Conservation (phyloP, 2,329 filamentous ascomycete species). For the Myriosclerotinia duriaeana region DNA sequence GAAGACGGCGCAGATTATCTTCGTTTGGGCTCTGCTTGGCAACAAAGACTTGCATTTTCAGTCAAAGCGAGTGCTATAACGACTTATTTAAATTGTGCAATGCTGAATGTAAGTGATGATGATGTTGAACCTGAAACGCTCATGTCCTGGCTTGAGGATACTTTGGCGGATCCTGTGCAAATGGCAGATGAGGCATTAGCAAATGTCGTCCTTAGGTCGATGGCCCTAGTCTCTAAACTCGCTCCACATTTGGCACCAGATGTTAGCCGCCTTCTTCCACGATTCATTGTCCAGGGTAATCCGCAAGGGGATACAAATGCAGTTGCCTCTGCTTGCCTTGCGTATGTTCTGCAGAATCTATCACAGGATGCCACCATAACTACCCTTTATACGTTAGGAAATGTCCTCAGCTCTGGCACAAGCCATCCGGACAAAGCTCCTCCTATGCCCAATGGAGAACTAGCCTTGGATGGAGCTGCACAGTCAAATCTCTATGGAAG, state of each 20-base stretch:
- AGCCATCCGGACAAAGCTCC: slow-evolving; percentile 47
- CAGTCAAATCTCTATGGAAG: slow-evolving; percentile 53
- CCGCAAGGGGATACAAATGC: slow-evolving; percentile 67
- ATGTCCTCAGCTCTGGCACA: slow-evolving; percentile 77
- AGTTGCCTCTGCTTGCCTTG: slow-evolving; percentile 81
- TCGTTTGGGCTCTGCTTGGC: slow-evolving; percentile 78
- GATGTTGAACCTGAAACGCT: slow-evolving; percentile 76
- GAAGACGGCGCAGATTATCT: slow-evolving; percentile 91
- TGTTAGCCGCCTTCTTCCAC: slow-evolving; percentile 75
- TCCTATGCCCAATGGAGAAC: slow-evolving; percentile 49
- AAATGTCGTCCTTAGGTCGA: slow-evolving; percentile 72
- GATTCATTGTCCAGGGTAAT: slow-evolving; percentile 83
- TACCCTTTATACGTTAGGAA: slow-evolving; percentile 93
- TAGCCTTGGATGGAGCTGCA: slow-evolving; percentile 51
- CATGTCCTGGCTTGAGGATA: slow-evolving; percentile 81
- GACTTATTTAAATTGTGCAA: slow-evolving; percentile 80
- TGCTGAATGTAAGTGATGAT: slow-evolving; percentile 70
- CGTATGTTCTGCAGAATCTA: slow-evolving; percentile 74
- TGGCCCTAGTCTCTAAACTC: slow-evolving; percentile 77
- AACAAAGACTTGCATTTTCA: slow-evolving; percentile 81
- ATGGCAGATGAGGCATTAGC: slow-evolving; percentile 80
- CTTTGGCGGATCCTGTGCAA: slow-evolving; percentile 73
- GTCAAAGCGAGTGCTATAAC: slow-evolving; percentile 82
- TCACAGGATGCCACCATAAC: slow-evolving; percentile 94
- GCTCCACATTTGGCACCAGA: slow-evolving; percentile 71